Base-by-base conservation (phyloP, 148 eudicot species). In the Silene latifolia region DNA sequence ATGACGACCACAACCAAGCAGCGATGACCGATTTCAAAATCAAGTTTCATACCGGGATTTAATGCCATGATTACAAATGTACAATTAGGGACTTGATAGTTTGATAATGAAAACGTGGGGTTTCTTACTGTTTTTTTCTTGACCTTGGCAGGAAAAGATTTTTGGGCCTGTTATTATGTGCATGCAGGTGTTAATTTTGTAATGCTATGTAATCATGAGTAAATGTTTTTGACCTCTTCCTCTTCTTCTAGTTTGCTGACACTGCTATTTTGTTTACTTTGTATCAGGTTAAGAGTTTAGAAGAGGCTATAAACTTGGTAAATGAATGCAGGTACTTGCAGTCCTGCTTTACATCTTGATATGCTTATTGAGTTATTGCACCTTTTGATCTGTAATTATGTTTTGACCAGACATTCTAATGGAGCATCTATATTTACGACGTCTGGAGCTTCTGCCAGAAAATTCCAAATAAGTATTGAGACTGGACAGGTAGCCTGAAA, bases 121-220 rank as follows among this genome's bases (percentile, higher is more conserved):
- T 53, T 17, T 58, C 17, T 48, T 15, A 63, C 19, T 8, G 19
- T 11, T n/a, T 27, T 57, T 32, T 32, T 79, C 62, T 53, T 75
- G 75, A 3, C 15, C 72, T 35, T 76, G 25, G 72, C 90, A 90
- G 92, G 96, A 86, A 77, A 87, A 87, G 64, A 81, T 87, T 23
- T 57, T 75, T 72, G 96, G 96, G 58, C 96, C 92, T 23, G 83
- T 90, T 77, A 86, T 90, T 74, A 86, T 90, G 76, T 88, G 96
- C 83, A 87, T 89, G 86, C 86, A 87, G 89, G 96, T 90, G 66
- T 5, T 51, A 11, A 5, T 4, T 47, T 18, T 63, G 17, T 27
- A 14, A 53, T 72, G 60, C 35, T 20, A 32, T 15, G 19, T 53
- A 3, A 48, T 24, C 27, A 17, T 58, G 24, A 21, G 8, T 65